Base-by-base conservation (phyloP, 2,329 filamentous ascomycete species). In the Emergomyces pasteurianus region DNA sequence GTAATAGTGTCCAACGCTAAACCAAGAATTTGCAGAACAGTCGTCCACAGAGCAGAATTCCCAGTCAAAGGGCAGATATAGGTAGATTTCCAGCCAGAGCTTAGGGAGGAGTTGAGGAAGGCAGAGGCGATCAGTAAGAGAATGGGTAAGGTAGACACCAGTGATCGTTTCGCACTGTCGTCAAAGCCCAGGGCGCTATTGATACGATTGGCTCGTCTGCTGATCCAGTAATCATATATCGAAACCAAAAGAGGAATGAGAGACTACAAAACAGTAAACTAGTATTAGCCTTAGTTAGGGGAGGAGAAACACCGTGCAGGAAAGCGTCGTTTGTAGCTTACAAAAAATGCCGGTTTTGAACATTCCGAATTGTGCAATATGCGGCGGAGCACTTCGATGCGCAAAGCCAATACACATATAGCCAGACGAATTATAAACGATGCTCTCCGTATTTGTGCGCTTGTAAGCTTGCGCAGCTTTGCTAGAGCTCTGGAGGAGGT, bases 21-120 rank as follows among this genome's bases (percentile, higher is more conserved):
- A 28, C 71, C 74, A 31, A 75, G 38, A 36, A 73, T 59, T 63
- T 77, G 75, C 56, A 79, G 63, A 2, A 67, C 63, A 7, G 72
- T 75, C 8, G 79, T 66, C 10, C 68, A 65, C 58, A 68, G 64
- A 36, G 68, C 66, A 43, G 74, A 70, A 21, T 69, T 64, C 36
- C 73, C 70, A 1, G 71, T 66, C 12, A 74, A 68, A 1, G 79
- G 75, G 65, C 80, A 83, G 26, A 82, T 79, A 61, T 79, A 79
- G 3, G 78, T 80, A 18, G 79, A 80, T 47, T 69, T 66, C 18
- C 71, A 74, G 52, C 70, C 73, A 46, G 67, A 62, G 8, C 72
- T 68, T 18, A 77, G 69, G 1, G 69, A 68, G 16, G 73, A 65
- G 6, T 72, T 70, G 38, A 76, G 59, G 47, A 75, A 67, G 6